These are phyloP conservation scores for Erythrophleum fordii DNA, from an alignment of 306 rosid species.

Conservation along the genomic window DNA sequence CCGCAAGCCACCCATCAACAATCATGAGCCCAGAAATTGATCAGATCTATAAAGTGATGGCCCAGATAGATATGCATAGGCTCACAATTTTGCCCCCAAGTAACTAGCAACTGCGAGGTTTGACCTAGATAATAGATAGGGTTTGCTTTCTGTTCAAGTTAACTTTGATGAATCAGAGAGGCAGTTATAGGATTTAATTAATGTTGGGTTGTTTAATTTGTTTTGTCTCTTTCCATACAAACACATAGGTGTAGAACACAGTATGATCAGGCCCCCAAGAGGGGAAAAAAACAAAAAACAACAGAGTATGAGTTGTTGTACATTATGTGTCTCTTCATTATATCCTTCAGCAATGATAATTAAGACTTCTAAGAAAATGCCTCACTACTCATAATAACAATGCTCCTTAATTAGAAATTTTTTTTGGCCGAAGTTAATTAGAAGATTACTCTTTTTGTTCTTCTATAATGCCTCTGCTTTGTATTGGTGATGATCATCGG, in stretches of 20 bases:
- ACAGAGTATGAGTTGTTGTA: background rate
- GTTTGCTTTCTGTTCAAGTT: background rate
- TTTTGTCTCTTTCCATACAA: background rate
- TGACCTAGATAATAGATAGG: background rate
- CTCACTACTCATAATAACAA: too few relatives aligned
- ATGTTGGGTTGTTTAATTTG: background rate
- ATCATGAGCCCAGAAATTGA: slow-evolving; percentile 63
- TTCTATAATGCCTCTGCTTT: too few relatives aligned
- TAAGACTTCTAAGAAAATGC: too few relatives aligned
- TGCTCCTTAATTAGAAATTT: too few relatives aligned
- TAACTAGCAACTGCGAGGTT: background rate
- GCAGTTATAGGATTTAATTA: background rate
- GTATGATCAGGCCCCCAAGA: too few relatives aligned
- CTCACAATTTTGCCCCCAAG: slow-evolving; percentile 46
- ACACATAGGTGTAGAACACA: background rate
- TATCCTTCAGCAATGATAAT: background rate
- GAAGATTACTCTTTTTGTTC: too few relatives aligned
- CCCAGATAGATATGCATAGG: slow-evolving; percentile 16
- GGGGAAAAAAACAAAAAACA: background rate
- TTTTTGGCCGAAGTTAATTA: too few relatives aligned
- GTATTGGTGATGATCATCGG: too few relatives aligned
- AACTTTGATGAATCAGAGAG: background rate
- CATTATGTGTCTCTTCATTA: background rate
- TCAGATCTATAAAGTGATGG: background rate
- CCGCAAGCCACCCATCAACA: slow-evolving; percentile 80